Base-by-base conservation (phyloP, 2,329 filamentous ascomycete genomes). In the Fusarium stilboides region DNA sequence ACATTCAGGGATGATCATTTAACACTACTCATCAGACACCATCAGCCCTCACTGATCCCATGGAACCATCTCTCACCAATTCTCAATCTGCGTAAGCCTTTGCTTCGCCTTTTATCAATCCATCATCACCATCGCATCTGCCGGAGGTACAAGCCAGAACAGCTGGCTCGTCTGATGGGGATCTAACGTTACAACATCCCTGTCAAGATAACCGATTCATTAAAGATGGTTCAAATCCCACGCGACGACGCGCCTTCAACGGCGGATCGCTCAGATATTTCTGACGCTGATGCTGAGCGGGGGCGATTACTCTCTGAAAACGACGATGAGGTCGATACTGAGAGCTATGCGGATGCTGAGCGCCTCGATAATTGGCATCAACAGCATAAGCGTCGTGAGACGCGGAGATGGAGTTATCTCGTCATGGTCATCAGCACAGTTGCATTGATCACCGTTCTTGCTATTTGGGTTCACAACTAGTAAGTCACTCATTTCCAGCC, bases 381-480 rank as follows among this genome's bases (percentile, higher is more conserved):
- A 17, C 42, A 68, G 22, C 64, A 71, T n/a, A 70, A 64, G 9
- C 67, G 58, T 31, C 67, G 67, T 8, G 67, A 70, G 36, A 70
- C 67, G 33, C 52, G 67, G 40, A 55, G 56, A 53, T 70, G 68
- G 68, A 70, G 68, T n/a, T 71, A 55, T 51, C 64, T 70, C 22
- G 64, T 71, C 28, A 71, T 70, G 68, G 50, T 69, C 12, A 62
- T 69, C 15, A 71, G 68, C 45, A 62, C 50, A 17, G 42, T 70
- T n/a, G 60, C 47, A 20, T 46, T 70, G 34, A 56, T 71, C 13
- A 60, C 68, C 24, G 68, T 69, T 13, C 59, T 70, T 7, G 59
- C 44, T 22, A 50, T 71, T 26, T 70, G 68, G 68, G 68, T 71
- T 15, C 68, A 62, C n/a, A 65, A 71, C 3, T 64, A 70, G 68